Conservation (phyloP, 495 filamentous ascomycete genomes). For the Penicillium taxi region DNA sequence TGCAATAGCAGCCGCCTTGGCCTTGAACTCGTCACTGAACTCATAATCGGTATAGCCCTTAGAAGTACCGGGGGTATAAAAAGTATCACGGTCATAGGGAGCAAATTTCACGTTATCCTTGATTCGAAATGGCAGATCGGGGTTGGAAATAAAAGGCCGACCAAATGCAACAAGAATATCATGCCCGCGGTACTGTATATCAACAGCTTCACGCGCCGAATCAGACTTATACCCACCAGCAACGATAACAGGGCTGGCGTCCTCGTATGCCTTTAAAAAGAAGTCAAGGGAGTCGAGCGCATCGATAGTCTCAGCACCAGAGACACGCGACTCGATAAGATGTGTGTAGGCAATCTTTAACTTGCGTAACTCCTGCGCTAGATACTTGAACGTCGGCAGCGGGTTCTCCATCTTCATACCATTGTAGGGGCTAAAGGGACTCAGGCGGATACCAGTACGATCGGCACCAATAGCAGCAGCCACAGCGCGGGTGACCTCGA, state of each 20-base stretch:
- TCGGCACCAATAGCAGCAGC: slow-evolving; percentile 53
- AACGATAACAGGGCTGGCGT: slow-evolving; percentile 47
- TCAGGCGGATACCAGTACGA: slow-evolving; percentile 53
- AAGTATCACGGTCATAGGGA: slow-evolving; percentile 48
- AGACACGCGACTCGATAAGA: slow-evolving; percentile 47
- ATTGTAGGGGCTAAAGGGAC: slow-evolving; percentile 57
- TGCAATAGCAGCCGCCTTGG: no score
- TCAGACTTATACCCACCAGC: slow-evolving; percentile 50
- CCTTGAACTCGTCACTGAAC: slow-evolving; percentile 30
- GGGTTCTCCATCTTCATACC: slow-evolving; percentile 62
- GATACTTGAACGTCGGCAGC: slow-evolving; percentile 51
- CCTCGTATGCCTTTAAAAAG: slow-evolving; percentile 31
- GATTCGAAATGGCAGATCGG: slow-evolving; percentile 59
- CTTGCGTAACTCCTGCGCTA: slow-evolving; percentile 43
- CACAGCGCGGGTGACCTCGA: slow-evolving; percentile 55
- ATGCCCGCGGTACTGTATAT: slow-evolving; percentile 44
- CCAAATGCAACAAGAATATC: slow-evolving; percentile 53
- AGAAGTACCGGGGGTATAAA: slow-evolving; percentile 46
- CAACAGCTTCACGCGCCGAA: slow-evolving; percentile 41
- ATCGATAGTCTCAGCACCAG: slow-evolving; percentile 34
- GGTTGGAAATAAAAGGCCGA: slow-evolving; percentile 58
- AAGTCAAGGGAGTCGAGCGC: slow-evolving; percentile 43
- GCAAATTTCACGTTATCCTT: slow-evolving; percentile 47
- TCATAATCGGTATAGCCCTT: slow-evolving; percentile 58
- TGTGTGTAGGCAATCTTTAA: slow-evolving; percentile 58